phyloP scores from a whole-genome alignment of 768 basidiomycete species.

The Calvatia gigantea region DNA sequence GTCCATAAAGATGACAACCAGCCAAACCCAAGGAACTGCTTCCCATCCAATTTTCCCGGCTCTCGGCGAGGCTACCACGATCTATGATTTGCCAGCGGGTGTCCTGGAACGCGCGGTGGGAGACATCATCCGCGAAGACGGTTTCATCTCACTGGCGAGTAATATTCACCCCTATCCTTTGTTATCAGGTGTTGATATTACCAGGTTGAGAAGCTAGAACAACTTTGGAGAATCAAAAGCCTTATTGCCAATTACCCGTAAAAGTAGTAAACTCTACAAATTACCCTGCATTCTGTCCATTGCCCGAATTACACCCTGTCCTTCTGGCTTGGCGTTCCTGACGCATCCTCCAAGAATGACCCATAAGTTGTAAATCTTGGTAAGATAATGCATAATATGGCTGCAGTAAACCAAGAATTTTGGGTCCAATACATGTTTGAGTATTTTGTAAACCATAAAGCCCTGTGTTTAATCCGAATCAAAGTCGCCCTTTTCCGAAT shows the following conservation, averaged over 20 bases:
- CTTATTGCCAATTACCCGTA: background rate
- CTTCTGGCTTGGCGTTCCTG: too few relatives aligned
- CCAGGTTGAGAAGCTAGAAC: slow-evolving; percentile 16
- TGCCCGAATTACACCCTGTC: too few relatives aligned
- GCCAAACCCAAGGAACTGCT: background rate
- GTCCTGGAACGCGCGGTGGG: slow-evolving; percentile 57
- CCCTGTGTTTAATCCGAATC: background rate
- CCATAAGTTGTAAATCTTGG: too few relatives aligned
- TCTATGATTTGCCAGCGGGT: slow-evolving; percentile 51
- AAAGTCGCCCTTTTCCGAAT: slow-evolving; percentile 5
- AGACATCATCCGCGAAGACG: slow-evolving; percentile 67
- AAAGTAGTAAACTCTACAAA: too few relatives aligned
- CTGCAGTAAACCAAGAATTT: too few relatives aligned
- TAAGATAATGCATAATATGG: too few relatives aligned
- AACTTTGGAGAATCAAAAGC: slow-evolving; percentile 17
- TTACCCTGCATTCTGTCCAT: too few relatives aligned
- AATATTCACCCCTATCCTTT: background rate
- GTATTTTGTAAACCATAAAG: too few relatives aligned
- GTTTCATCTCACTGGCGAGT: slow-evolving; percentile 72
- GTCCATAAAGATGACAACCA: background rate
- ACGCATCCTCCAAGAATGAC: too few relatives aligned
- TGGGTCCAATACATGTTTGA: too few relatives aligned
- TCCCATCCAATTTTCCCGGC: slow-evolving; percentile 29
- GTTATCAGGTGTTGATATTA: background rate
- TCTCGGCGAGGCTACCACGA: slow-evolving; percentile 38